phyloP scores from a whole-genome alignment of 352 stramenopile species.

The Pythium coloratum region DNA sequence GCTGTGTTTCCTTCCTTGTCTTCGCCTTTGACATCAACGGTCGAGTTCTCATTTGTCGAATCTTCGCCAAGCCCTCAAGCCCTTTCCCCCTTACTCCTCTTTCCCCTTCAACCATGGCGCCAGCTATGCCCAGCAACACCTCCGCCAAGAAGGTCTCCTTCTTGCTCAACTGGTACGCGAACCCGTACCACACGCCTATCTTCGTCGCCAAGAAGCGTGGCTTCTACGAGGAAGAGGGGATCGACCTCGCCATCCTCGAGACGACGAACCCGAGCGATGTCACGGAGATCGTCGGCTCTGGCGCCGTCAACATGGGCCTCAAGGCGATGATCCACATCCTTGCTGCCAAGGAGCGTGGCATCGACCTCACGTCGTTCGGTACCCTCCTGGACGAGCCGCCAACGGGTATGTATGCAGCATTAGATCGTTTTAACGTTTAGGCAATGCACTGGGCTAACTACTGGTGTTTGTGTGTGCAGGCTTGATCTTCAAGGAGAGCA shows the following conservation, averaged over 20 bases:
- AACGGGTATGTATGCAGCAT: constrained; percentile 25
- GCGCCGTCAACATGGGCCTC: constrained; percentile 46
- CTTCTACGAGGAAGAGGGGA: constrained; percentile 54
- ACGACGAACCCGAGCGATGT: constrained; percentile 53
- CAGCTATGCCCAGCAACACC: constrained; percentile 23
- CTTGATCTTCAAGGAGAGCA: constrained; percentile 56
- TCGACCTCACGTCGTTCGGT: constrained; percentile 48
- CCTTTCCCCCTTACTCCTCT: background rate
- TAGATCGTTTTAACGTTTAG: background rate
- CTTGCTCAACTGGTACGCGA: constrained; percentile 55
- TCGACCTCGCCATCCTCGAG: constrained; percentile 49
- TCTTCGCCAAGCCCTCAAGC: background rate
- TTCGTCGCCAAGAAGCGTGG: constrained; percentile 54
- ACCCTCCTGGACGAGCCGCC: constrained; percentile 48
- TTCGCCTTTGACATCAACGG: background rate
- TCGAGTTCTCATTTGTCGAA: background rate
- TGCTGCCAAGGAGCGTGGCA: constrained; percentile 48
- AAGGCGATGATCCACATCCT: constrained; percentile 61
- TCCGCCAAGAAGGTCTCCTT: constrained; percentile 50
- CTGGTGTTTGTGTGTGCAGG: constrained; percentile 10
- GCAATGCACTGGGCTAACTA: too few species aligned
- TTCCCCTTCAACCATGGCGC: constrained; percentile 30
- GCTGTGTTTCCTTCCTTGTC: background rate
- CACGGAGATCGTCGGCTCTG: constrained; percentile 52
- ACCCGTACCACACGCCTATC: constrained; percentile 56